Evolutionary conservation across 345 rosid species (phyloP), one percentile per base, ranked within the genome.

Genomic region (Anacardium occidentale): DNA sequence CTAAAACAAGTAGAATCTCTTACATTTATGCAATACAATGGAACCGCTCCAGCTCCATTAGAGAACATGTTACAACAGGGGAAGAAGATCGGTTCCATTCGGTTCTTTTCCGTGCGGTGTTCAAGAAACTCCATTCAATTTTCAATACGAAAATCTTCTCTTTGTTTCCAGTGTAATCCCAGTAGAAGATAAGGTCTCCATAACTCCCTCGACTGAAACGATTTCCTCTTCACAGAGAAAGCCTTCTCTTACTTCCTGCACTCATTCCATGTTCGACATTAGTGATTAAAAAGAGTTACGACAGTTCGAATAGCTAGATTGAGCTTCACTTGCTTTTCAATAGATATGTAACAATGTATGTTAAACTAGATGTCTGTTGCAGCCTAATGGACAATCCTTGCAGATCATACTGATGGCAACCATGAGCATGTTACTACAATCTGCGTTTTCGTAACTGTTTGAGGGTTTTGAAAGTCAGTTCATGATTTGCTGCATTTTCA

Each of bases 191-290:
- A 32, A 47, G 76, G 66, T 51, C 73, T 59, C 21, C 69, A 70
- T 42, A 47, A 54, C 71, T 18, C 32, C 32, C n/a, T 56, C 22
- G 40, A 53, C 62, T 25, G 64, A 17, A 44, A 58, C 58, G 53
- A 37, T 61, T 17, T 25, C 20, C 21, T 24, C 9, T 17, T 45
- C 7, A 10, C 40, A 10, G 65, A 56, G 20, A 4, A 24, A 54
- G 71, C 45, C 50, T 64, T 66, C 66, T 34, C 45, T 37, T 63
- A 79, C 66, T 65, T 77, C 83, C 83, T 80, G 80, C 76, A 76
- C 32, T 29, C 26, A 47, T 32, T 37, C 17, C 67, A 13, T 5
- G 10, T 10, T 17, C 12, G 20, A 17, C 3, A 10, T 50, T 26
- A 47, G 9, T 59, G 51, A 47, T 18, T 29, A 10, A 17, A 7